Base-by-base conservation (phyloP, 1,139 yeast species). In the Yarrowia galli region DNA sequence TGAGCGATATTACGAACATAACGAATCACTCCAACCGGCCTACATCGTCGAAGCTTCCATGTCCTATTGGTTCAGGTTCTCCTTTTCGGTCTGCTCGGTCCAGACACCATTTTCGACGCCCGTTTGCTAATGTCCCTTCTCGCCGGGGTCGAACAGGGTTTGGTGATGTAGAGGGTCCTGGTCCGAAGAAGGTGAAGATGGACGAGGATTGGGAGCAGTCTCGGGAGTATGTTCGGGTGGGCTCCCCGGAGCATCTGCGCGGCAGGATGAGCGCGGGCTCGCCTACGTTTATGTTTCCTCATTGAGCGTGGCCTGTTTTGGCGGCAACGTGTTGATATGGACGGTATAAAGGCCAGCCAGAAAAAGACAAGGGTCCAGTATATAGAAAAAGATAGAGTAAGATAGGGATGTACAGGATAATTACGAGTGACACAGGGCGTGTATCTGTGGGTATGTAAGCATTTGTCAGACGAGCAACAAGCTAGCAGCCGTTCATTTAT, bases 41-140 rank as follows among this genome's bases (percentile, higher is more conserved):
- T 7, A 36, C 60, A 16, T 53, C 60, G 20, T 43, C 49, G 12
- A 58, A 58, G n/a, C 51, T 58, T 5, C 51, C 64, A 16, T 58
- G 64, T 25, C 61, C 46, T 4, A 54, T 54, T n/a, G 64, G 64
- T 1, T 58, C 51, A 12, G 64, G 64, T 15, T 58, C 64, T 15
- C 64, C 51, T 0, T 58, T 58, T 43, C 40, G 64, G 38, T 7
- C 51, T 20, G 28, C 51, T 20, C 64, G 64, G 10, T 43, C 64
- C 8, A n/a, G 64, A 15, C 64, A 58, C 36, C 64, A 58, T 32
- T 58, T 58, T 28, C 51, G 64, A 7, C 38, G 61, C 23, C 61
- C 61, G 25, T 40, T 54, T 23, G 46, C 28, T 23, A 46, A 46
- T 6, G 9, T 20, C 32, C 1, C 35, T 23, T 22, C 60, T 36